Evolutionary conservation across 345 rosid species (phyloP), one percentile per base, ranked within the genome.

Genomic region (Citropsis articulata): DNA sequence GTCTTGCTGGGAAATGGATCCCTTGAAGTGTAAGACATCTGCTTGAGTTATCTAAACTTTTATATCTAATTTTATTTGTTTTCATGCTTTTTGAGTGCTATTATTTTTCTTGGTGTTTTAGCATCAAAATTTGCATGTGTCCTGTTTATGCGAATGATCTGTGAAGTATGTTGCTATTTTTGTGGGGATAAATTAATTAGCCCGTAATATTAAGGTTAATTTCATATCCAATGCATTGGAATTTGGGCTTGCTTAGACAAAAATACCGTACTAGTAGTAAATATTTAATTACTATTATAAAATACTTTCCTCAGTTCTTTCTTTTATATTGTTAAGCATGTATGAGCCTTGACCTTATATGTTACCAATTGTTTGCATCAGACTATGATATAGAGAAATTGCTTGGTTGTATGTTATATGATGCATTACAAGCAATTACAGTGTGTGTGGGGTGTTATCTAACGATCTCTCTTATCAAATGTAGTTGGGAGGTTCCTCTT

Each of bases 401-500:
- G 50, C 53, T 50, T 31, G 31, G 38, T 53, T 38, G 25, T 73
- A 22, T 72, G 18, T 33, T 36, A 6, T 33, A 30, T 64, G 57
- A 75, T 61, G 68, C 28, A 71, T 61, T 6, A 63, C 38, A 73
- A 69, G 66, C 63, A 65, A 78, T 70, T 77, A 55, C 45, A 18
- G 57, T 31, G 35, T 31, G 35, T 24, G 14, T 62, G 27, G 56
- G 66, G 53, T 69, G 42, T 71, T 75, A 60, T 62, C 45, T 77
- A 53, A 57, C 79, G 45, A 78, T 80, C 57, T 67, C 67, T 65
- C 45, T 71, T 73, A 61, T 78, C 71, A 62, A 77, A 68, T 89
- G 94, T 89, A 92, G 97, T 88, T 96, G 99, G 99, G 99, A 96
- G 88, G 90, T 94, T 83, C 97, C 97, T 82, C 85, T 86, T 89